Evolutionary conservation across 345 rosid genomes (phyloP), one percentile per base, ranked within the genome.

Genomic region (Chamaenerion angustifolium): DNA sequence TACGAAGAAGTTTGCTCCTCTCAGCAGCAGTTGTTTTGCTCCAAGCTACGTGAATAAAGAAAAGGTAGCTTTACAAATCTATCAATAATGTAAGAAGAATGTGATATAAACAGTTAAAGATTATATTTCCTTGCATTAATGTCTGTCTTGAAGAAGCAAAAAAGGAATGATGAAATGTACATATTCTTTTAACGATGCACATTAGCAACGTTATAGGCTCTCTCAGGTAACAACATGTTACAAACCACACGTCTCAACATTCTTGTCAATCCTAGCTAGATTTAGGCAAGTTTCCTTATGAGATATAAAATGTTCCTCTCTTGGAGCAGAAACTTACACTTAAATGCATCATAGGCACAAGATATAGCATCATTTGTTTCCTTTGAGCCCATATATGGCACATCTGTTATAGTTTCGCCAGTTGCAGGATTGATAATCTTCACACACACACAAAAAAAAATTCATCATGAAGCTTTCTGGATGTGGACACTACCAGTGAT

Each of bases 381-480:
- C 51, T 56, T 78, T 35, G 56, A 53, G 37, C 98, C 95, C 98
- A 87, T 92, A 72, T 76, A 68, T 48, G 95, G 64, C 46, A 87
- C 89, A 49, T 80, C 76, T 14, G 83, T 82, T 40, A 92, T 46
- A 57, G 73, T 72, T 58, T 84, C 79, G 49, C 98, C 95, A 0
- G 85, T 92, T 16, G 96, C 88, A 8, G 96, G 96, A 71, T 92
- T 88, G 62, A 58, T 54, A 62, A 92, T 95, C 98, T 92, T 75
- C 25, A 21, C 25, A 21, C 25, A 21, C 25, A 21, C 25, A 21
- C 2, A 31, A 31, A 31, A 12, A 47, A 14, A 11, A 17, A 41
- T 43, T 27, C 18, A n/a, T 7, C 6, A 12, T 21, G 12, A 18
- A 54, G 57, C 57, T 31, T 31, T 31, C 7, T 31, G 37, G 37